Conservation (phyloP, 2,329 filamentous ascomycete species). For the Aureobasidium sp. region DNA sequence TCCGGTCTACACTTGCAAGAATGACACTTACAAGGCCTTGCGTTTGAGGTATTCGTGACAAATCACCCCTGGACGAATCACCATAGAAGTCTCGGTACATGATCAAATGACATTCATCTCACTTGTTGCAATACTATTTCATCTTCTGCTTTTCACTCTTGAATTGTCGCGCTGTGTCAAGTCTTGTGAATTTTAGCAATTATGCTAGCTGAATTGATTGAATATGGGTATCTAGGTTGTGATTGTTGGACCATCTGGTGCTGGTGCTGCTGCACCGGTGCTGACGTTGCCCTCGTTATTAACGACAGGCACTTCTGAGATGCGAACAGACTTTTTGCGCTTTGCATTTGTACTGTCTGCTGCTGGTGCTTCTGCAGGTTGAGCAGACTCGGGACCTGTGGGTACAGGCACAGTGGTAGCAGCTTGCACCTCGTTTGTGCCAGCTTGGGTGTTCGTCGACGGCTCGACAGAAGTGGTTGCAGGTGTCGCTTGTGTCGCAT, state of each 20-base stretch:
- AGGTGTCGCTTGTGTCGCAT: not conserved
- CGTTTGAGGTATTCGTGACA: constrained; percentile 20
- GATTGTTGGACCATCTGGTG: not conserved
- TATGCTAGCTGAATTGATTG: not conserved
- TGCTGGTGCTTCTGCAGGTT: not conserved
- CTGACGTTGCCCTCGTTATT: not conserved
- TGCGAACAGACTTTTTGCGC: constrained; percentile 13
- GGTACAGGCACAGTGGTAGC: not conserved
- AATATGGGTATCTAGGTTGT: constrained; percentile 10
- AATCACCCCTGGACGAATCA: constrained; percentile 16
- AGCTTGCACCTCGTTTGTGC: not conserved
- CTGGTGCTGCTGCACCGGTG: not conserved
- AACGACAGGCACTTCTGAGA: not conserved
- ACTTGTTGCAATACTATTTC: not conserved
- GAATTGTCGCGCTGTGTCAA: not conserved
- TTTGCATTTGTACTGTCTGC: not conserved
- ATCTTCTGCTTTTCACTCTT: not conserved
- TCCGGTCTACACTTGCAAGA: constrained; percentile 19
- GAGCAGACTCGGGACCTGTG: not conserved
- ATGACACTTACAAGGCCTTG: constrained; percentile 16
- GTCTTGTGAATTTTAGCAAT: not conserved
- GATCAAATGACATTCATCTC: not conserved
- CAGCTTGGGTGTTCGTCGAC: not conserved
- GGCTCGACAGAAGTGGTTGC: not conserved
- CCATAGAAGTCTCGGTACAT: constrained; percentile 20